Conservation (phyloP, 345 rosid species). For the Rhizophora mangle region DNA sequence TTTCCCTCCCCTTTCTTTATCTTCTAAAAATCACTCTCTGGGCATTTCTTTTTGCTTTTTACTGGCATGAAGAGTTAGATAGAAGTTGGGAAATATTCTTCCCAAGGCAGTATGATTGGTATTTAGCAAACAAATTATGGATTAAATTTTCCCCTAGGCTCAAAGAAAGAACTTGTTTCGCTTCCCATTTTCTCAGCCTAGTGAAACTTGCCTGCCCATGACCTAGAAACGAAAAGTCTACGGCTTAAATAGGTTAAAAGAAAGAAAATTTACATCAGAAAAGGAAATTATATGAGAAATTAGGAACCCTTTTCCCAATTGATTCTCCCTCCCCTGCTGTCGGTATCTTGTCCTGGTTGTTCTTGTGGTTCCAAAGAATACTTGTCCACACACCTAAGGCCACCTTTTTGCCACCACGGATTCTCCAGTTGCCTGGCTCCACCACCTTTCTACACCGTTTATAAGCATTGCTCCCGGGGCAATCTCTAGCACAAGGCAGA, state of each 20-base stretch:
- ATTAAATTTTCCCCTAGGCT: too few species aligned
- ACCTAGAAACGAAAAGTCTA: too few species aligned
- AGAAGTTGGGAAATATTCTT: too few species aligned
- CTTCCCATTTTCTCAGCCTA: too few species aligned
- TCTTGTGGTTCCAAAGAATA: conserved; percentile 30
- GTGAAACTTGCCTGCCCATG: too few species aligned
- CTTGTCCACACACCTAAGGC: conserved; percentile 25
- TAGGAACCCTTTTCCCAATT: not conserved
- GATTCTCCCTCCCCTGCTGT: conserved; percentile 4
- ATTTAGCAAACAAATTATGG: too few species aligned
- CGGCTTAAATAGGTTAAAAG: not conserved
- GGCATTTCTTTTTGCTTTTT: conserved; percentile 5
- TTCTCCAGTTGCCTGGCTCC: conserved; percentile 29
- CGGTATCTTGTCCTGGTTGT: conserved; percentile 7
- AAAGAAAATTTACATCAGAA: not conserved
- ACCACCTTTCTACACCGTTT: conserved; percentile 7
- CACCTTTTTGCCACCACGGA: conserved; percentile 15
- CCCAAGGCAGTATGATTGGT: too few species aligned
- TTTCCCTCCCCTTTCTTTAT: not conserved
- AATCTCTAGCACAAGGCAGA: conserved; percentile 9
- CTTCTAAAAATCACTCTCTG: too few species aligned
- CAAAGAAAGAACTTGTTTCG: too few species aligned
- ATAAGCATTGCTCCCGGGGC: conserved; percentile 10
- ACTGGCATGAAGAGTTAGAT: too few species aligned
- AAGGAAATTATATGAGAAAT: not conserved